Base-by-base conservation (phyloP, 2,329 filamentous ascomycete genomes). In the Aspergillus eucalypticola region DNA sequence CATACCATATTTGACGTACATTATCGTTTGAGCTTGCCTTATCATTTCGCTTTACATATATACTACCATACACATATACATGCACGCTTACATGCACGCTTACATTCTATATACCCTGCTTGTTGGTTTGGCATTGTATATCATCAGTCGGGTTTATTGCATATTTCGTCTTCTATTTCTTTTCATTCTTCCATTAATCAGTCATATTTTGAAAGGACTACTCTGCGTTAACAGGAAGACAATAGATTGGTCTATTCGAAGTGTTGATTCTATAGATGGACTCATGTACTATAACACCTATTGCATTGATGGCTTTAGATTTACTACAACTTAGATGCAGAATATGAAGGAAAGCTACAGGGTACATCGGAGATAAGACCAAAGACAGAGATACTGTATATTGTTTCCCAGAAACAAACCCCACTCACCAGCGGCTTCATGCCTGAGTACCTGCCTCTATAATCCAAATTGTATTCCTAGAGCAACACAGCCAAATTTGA, bases 341-440 rank as follows among this genome's bases (percentile, higher is more conserved):
- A 11, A 13, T 6, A 13, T 13, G 27, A 11, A 29, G 27, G 3
- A 29, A 29, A 10, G 2, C 27, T 1, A 10, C 27, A 10, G 8
- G 27, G 1, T 29, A 10, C 6, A 15, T 11, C 32, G 4, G 15
- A 2, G 0, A 35, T 5, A 35, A 23, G 17, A 23, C 8, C 21
- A 23, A 44, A 15, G 2, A 23, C 23, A 8, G 2, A 15, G 32
- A 35, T 35, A 35, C 13, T 23, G 10, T 44, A 13, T 5, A 49
- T 60, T 57, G 39, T 52, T 39, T 51, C 29, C 8, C 19, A 39
- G 11, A 53, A 53, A 53, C 29, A 21, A 35, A 21, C 10, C 50
- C n/a, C 29, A 53, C 32, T 35, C 32, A 35, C 32, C 4, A 35
- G 32, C 11, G 32, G 32, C 32, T 13, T 35, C 32, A 11, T 15